Evolutionary conservation across 176 grass and related monocot species (phyloP).

Genomic region (Bolboschoenus planiculmis): DNA sequence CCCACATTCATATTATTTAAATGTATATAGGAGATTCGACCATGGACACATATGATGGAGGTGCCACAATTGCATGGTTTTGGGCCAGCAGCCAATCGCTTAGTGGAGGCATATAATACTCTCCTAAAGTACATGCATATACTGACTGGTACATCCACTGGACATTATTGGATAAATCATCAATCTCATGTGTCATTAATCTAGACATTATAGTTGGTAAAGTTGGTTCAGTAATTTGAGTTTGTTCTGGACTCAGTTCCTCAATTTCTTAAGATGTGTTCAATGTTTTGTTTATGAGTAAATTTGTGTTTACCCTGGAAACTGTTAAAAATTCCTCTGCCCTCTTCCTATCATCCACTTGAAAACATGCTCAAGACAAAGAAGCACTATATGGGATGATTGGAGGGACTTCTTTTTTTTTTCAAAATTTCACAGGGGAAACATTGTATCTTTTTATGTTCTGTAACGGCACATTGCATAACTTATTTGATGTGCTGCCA

Average conservation of each 20-base stretch:
- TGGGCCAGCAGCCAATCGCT: constrained; percentile 88
- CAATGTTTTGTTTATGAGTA: background rate
- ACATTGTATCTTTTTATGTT: background rate
- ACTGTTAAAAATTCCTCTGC: background rate
- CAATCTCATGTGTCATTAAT: background rate
- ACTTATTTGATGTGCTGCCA: too few species aligned
- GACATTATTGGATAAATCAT: background rate
- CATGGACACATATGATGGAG: constrained; percentile 99
- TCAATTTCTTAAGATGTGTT: background rate
- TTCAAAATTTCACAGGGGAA: background rate
- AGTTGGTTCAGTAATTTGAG: background rate
- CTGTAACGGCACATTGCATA: too few species aligned
- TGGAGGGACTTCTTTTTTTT: background rate
- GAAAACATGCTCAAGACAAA: background rate
- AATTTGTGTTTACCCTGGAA: background rate
- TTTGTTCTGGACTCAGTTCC: background rate
- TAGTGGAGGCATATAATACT: constrained; percentile 94
- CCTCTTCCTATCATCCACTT: background rate
- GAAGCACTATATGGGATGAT: background rate
- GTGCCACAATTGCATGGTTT: constrained; percentile 98
- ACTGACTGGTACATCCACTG: too few species aligned
- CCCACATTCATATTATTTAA: constrained; percentile 3
- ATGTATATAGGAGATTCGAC: constrained; percentile 78
- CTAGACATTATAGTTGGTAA: background rate
- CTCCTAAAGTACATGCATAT: constrained; percentile 62